Conservation (phyloP, 805 yeast genomes). For the Candida adriatica region DNA sequence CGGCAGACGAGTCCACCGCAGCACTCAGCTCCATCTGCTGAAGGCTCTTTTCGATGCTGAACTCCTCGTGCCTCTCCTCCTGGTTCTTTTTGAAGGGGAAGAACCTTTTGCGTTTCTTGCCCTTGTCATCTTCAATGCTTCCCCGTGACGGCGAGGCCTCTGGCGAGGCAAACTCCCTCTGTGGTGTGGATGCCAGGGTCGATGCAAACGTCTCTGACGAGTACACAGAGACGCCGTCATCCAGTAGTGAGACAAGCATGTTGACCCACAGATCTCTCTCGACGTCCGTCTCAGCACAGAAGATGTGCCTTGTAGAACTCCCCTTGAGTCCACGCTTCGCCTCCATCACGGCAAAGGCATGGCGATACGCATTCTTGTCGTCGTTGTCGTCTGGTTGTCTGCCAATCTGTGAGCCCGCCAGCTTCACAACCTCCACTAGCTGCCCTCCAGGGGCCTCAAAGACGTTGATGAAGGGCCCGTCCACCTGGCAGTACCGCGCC, state of each 20-base stretch:
- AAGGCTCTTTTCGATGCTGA: constrained; percentile 24
- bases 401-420: constrained; percentile 50
- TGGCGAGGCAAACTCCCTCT: background rate
- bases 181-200: constrained; percentile 3
- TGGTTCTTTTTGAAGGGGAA: constrained; percentile 46
- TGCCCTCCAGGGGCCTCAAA: constrained; percentile 53
- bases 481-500: constrained; percentile 59
- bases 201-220: constrained; percentile 10
- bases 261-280: constrained; percentile 74
- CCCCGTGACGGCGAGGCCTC: constrained; percentile 3
- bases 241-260: constrained; percentile 30
- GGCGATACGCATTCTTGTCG: constrained; percentile 35
- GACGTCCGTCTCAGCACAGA: constrained; percentile 73
- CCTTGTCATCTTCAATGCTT: constrained; percentile 32
- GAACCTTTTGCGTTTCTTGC: constrained; percentile 47
- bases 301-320: constrained; percentile 44
- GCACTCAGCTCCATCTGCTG: constrained; percentile 24
- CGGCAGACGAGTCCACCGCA: constrained; percentile 26
- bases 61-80: constrained; percentile 8
- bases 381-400: constrained; percentile 33
- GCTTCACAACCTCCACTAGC: constrained; percentile 42
- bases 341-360: constrained; percentile 53
- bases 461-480: constrained; percentile 49
- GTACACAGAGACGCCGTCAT: constrained; percentile 12
- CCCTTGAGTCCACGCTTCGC: constrained; percentile 27